Percentiles rank a stretch among this genome's conserved stretches.
phyloP scores from a whole-genome alignment of 179 eudicot genomes.

The Drosera spatulata region DNA sequence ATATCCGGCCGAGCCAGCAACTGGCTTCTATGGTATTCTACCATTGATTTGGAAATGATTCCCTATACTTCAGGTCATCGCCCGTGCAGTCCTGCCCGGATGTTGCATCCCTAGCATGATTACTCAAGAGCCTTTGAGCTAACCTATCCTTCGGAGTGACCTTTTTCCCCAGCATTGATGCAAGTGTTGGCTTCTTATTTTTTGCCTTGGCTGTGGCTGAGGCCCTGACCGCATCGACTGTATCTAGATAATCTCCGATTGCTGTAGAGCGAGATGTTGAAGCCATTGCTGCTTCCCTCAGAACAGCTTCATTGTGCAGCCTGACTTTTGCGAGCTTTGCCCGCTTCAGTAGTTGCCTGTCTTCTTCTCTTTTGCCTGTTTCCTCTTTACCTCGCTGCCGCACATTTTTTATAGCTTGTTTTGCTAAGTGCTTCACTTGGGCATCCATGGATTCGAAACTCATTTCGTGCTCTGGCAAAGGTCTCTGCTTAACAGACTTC shows the following conservation, averaged over 20 bases:
- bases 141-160: conserved; percentile 73
- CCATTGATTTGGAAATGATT: conserved; percentile 81
- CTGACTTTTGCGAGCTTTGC: conserved; percentile 73
- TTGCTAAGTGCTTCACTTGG: conserved; percentile 34
- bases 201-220: conserved; percentile 3
- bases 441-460: conserved; percentile 13
- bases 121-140: conserved; percentile 50
- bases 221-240: conserved; percentile 13
- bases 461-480: conserved; percentile 23
- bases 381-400: conserved; percentile 55
- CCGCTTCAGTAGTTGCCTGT: conserved; percentile 46
- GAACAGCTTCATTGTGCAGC: conserved; percentile 64
- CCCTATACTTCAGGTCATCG: conserved; percentile 53
- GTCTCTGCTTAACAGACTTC: not conserved
- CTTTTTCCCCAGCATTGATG: conserved; percentile 89
- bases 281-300: conserved; percentile 72
- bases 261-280: conserved; percentile 54
- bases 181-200: conserved; percentile 50
- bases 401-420: conserved; percentile 73
- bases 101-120: conserved; percentile 48
- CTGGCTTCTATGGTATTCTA: conserved; percentile 1
- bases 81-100: conserved; percentile 43
- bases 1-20: not conserved
- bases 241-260: conserved; percentile 37
- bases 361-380: conserved; percentile 37